phyloP scores from a whole-genome alignment of 306 rosid genomes.

The Vicia sativa region DNA sequence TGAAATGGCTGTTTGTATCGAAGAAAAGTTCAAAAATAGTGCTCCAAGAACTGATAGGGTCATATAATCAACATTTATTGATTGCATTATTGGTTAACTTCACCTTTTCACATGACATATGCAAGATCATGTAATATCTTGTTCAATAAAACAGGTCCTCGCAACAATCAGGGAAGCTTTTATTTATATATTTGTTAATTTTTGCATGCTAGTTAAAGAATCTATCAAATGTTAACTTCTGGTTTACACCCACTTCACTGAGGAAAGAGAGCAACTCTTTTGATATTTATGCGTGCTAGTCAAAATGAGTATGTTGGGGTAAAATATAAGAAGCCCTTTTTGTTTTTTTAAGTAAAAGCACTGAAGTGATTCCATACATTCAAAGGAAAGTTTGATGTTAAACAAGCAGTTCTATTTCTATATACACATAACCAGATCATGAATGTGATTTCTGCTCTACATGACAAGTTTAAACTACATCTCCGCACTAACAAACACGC shows the following conservation, averaged over 20 bases:
- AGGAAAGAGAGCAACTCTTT: neutral
- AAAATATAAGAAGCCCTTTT: neutral
- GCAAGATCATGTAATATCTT: slow-evolving; percentile 35
- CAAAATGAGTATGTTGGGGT: slow-evolving; percentile 3
- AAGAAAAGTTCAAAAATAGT: slow-evolving; percentile 17
- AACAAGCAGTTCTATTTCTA: slow-evolving; percentile 7
- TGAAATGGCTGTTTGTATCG: slow-evolving; percentile 53
- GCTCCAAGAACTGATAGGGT: slow-evolving; percentile 16
- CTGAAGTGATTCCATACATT: slow-evolving; percentile 11
- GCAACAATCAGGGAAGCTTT: neutral
- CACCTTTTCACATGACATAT: slow-evolving; percentile 46
- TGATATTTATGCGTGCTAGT: slow-evolving; percentile 19
- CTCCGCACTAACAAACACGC: slow-evolving; percentile 36
- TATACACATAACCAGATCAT: slow-evolving; percentile 29
- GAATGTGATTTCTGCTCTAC: neutral
- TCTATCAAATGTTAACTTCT: slow-evolving; percentile 11
- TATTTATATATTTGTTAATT: neutral
- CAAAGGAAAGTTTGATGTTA: slow-evolving; percentile 17
- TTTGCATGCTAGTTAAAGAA: slow-evolving; percentile 2
- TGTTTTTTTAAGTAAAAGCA: slow-evolving; percentile 11
- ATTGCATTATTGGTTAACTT: slow-evolving; percentile 33
- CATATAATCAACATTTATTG: slow-evolving; percentile 29
- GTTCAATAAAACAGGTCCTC: neutral
- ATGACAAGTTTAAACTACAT: slow-evolving; percentile 30
- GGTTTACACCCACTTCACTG: neutral